Evolutionary conservation across 2,329 filamentous ascomycete species (phyloP).

Genomic region (Lachnellula occidentalis): DNA sequence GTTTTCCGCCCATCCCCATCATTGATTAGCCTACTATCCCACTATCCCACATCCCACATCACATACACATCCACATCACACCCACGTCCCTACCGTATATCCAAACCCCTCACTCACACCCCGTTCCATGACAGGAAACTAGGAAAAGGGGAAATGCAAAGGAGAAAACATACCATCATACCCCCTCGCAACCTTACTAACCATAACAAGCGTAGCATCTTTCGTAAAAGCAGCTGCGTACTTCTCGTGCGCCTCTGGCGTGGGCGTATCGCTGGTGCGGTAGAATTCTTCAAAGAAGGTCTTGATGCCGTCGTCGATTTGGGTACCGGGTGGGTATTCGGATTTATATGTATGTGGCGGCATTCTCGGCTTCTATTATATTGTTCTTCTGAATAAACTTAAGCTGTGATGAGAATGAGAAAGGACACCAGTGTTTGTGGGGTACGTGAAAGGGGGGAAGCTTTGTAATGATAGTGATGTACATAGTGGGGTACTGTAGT

Average conservation of each 20-base stretch:
- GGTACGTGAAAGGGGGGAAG: not conserved
- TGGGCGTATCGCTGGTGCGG: constrained; percentile 43
- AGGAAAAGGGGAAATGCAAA: not conserved
- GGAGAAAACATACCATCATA: constrained; percentile 34
- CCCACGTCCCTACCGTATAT: not conserved
- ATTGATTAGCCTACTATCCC: not conserved
- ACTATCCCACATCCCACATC: too few species aligned
- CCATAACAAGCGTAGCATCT: constrained; percentile 48
- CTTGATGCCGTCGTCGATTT: constrained; percentile 52
- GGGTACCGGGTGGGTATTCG: constrained; percentile 9
- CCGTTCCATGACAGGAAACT: not conserved
- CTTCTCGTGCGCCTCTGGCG: constrained; percentile 40
- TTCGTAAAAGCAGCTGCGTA: constrained; percentile 44
- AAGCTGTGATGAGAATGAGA: not conserved
- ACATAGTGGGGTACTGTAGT: not conserved
- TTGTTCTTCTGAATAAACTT: not conserved
- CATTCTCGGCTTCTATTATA: not conserved
- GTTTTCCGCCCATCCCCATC: constrained; percentile 10
- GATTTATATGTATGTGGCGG: constrained; percentile 12
- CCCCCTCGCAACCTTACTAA: constrained; percentile 40
- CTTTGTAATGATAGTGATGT: not conserved
- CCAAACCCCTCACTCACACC: not conserved
- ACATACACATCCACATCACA: too few species aligned
- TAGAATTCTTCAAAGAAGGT: constrained; percentile 68
- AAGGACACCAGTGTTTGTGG: not conserved